These are phyloP conservation scores for Geotrichum macrosporum DNA, from an alignment of 1,139 yeast species.

Conservation along the genomic window DNA sequence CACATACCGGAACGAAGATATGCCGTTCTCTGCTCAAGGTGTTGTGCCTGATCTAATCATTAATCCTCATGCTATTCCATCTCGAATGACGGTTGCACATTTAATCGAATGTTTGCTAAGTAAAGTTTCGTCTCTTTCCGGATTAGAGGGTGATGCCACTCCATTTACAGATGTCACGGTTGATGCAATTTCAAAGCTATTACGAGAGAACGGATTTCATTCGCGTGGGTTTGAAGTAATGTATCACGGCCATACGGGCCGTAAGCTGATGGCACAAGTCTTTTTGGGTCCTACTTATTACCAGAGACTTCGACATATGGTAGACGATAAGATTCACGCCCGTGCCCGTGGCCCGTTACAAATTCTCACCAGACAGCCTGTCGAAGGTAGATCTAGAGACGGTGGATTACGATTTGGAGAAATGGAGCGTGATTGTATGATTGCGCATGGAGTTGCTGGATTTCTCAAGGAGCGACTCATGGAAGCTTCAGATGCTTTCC, in stretches of 20 bases:
- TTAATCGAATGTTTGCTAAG: constrained; percentile 95
- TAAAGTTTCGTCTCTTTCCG: constrained; percentile 90
- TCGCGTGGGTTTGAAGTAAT: constrained; percentile 97
- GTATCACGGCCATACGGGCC: constrained; percentile 99
- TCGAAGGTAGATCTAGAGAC: constrained; percentile 98
- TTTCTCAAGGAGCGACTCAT: constrained; percentile 93
- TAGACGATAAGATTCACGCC: constrained; percentile 97
- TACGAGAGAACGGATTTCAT: constrained; percentile 94
- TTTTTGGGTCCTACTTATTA: constrained; percentile 98
- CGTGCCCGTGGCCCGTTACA: constrained; percentile 99
- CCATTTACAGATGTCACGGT: constrained; percentile 98
- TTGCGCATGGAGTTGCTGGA: constrained; percentile 99
- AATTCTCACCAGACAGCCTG: constrained; percentile 97
- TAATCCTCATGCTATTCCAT: constrained; percentile 99
- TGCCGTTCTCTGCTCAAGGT: constrained; percentile 98
- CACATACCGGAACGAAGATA: constrained; percentile 95
- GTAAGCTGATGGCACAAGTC: constrained; percentile 93
- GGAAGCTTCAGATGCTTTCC: constrained; percentile 98
- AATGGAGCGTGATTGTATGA: constrained; percentile 99
- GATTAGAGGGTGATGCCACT: constrained; percentile 98
- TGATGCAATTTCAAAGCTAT: constrained; percentile 85
- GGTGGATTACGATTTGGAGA: constrained; percentile 99
- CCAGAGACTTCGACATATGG: constrained; percentile 98
- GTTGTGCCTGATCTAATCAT: constrained; percentile 94
- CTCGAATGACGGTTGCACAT: constrained; percentile 99